These are phyloP conservation scores for Spatholobus suberectus DNA, from an alignment of 306 rosid genomes.

Conservation along the genomic window DNA sequence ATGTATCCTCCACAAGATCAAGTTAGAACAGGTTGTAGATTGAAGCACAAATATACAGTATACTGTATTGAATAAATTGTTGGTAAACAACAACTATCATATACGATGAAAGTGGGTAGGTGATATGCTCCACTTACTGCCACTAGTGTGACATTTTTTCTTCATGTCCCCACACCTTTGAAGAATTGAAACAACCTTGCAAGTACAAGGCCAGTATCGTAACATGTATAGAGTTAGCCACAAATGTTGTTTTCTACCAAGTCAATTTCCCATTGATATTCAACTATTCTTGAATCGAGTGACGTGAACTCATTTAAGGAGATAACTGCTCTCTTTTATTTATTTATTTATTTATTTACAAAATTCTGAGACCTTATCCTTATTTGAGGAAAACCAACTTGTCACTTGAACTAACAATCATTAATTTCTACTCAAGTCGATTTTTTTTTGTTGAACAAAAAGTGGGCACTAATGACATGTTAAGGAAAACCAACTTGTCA, in stretches of 20 bases:
- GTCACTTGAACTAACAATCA: neutral
- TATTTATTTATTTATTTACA: neutral
- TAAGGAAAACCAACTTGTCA: neutral
- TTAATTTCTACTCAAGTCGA: neutral
- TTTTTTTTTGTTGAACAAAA: neutral
- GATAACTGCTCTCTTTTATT: neutral
- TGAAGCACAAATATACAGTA: conserved; percentile 21
- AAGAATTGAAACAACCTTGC: conserved; percentile 34
- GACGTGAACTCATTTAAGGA: neutral
- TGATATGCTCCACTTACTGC: conserved; percentile 50
- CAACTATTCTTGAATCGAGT: neutral
- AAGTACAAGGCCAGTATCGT: conserved; percentile 37
- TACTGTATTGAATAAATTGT: conserved; percentile 35
- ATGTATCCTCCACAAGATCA: conserved; percentile 1
- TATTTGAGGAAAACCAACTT: neutral
- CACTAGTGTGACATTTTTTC: conserved; percentile 56
- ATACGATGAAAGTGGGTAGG: conserved; percentile 50
- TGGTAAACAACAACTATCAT: conserved; percentile 48
- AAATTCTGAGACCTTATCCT: neutral
- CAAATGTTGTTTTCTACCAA: neutral
- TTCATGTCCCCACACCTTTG: conserved; percentile 46
- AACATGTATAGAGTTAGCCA: conserved; percentile 30
- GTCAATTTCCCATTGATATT: neutral
- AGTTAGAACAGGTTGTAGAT: conserved; percentile 38
- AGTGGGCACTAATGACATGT: neutral